A percentile compares a stretch with the other conserved stretches of the same genome.
phyloP scores from a whole-genome alignment of 1,139 yeast species.

The Yamadazyma diddensiae region DNA sequence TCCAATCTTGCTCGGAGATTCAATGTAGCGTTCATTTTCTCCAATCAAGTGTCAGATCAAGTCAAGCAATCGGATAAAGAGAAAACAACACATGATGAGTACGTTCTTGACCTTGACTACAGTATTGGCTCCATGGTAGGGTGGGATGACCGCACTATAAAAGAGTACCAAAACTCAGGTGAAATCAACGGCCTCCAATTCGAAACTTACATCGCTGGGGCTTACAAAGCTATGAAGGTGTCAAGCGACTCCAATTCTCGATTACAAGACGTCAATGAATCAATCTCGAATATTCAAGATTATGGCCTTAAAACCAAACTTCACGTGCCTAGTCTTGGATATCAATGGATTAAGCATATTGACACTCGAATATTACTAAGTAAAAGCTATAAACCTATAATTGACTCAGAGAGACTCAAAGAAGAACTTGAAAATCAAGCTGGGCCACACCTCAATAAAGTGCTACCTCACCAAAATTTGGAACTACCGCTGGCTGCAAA shows the following conservation, averaged over 20 bases:
- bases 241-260: too few relatives aligned
- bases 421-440: too few relatives aligned
- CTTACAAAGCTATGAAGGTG: too few relatives aligned
- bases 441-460: too few relatives aligned
- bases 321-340: constrained; percentile 40
- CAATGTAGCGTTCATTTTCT: constrained; percentile 62
- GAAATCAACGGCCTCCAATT: too few relatives aligned
- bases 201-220: too few relatives aligned
- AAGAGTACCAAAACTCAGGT: constrained; percentile 12
- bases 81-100: constrained; percentile 23
- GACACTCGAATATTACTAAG: constrained; percentile 29
- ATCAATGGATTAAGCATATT: constrained; percentile 38
- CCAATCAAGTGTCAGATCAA: constrained; percentile 79
- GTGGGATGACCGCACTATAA: constrained; percentile 54
- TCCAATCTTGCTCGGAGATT: constrained; percentile 46
- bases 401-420: background rate
- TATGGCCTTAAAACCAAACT: constrained; percentile 17
- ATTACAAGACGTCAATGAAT: too few relatives aligned
- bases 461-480: too few relatives aligned
- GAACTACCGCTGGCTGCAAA: too few relatives aligned
- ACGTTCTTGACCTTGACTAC: constrained; percentile 54
- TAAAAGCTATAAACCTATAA: constrained; percentile 32
- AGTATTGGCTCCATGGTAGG: constrained; percentile 76
- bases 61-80: constrained; percentile 12
- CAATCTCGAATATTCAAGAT: background rate